phyloP scores from a whole-genome alignment of 768 basidiomycete species.

The Leccinellum albellum region DNA sequence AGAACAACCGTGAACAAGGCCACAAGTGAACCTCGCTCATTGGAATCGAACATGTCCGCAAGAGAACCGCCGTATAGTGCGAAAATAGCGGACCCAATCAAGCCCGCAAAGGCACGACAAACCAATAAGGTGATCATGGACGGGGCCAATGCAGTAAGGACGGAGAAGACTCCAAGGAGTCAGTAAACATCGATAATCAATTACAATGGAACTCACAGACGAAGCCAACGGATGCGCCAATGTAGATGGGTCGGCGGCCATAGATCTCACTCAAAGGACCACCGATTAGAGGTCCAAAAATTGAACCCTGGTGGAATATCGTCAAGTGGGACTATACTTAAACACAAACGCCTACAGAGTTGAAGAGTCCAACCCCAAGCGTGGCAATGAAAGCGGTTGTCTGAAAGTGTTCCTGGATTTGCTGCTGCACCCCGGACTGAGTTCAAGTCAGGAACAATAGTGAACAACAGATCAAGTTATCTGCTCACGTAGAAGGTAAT shows the following conservation, averaged over 20 bases:
- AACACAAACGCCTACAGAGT: conserved; percentile 9
- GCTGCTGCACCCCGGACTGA: conserved; percentile 26
- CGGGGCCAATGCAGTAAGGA: conserved; percentile 18
- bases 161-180: conserved; percentile 16
- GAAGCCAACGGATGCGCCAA: conserved; percentile 19
- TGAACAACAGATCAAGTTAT: not conserved
- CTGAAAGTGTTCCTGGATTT: conserved; percentile 24
- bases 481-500: conserved; percentile 27
- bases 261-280: conserved; percentile 23
- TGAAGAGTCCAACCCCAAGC: conserved; percentile 21
- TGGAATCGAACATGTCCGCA: conserved; percentile 21
- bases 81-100: conserved; percentile 20
- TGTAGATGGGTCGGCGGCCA: conserved; percentile 21
- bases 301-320: conserved; percentile 11
- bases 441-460: not conserved
- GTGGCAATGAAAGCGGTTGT: conserved; percentile 13
- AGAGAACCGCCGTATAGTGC: conserved; percentile 25
- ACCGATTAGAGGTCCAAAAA: conserved; percentile 21
- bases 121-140: conserved; percentile 13
- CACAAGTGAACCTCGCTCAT: conserved; percentile 22
- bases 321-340: not conserved
- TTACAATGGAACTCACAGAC: conserved; percentile 4
- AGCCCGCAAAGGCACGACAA: conserved; percentile 21
- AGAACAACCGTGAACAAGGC: conserved; percentile 24
- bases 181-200: not conserved